Evolutionary conservation across 768 basidiomycete genomes (phyloP).

Genomic region (Leccinum sublutescens): DNA sequence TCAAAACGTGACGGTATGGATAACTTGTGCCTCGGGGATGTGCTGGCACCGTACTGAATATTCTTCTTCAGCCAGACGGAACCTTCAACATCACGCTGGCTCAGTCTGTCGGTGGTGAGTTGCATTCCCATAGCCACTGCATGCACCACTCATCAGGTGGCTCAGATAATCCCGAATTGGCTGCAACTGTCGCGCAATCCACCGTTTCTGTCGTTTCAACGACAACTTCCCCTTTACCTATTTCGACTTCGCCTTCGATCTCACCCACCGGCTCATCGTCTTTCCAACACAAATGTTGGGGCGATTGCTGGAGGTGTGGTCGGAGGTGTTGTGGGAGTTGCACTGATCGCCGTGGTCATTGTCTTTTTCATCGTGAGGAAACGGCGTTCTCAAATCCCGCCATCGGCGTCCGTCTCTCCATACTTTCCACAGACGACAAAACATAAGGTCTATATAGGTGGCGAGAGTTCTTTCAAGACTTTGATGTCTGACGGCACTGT

Average conservation of each 20-base stretch:
- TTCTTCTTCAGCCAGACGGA: slow-evolving; percentile 31
- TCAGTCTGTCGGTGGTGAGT: slow-evolving; percentile 10
- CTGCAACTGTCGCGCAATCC: slow-evolving; percentile 32
- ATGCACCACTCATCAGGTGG: no score
- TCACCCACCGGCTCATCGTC: slow-evolving; percentile 3
- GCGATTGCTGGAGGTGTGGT: slow-evolving; percentile 64
- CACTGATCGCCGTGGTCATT: slow-evolving; percentile 37
- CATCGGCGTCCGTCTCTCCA: slow-evolving; percentile 5
- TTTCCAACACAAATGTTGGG: slow-evolving; percentile 37
- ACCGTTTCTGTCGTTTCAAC: slow-evolving; percentile 17
- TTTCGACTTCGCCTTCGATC: slow-evolving; percentile 9
- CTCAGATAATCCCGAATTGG: slow-evolving; percentile 44
- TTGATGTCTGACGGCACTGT: no score
- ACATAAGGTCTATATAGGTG: slow-evolving; percentile 23
- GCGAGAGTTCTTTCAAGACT: no score
- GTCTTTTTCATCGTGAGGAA: slow-evolving; percentile 40
- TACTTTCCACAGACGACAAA: slow-evolving; percentile 16
- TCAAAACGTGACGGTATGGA: slow-evolving; percentile 48
- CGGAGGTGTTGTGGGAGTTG: slow-evolving; percentile 57
- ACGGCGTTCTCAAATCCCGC: slow-evolving; percentile 24
- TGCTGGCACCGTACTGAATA: slow-evolving; percentile 1
- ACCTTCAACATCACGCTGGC: slow-evolving; percentile 42
- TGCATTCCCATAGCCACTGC: no score
- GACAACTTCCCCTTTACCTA: slow-evolving; percentile 16
- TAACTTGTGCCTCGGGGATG: background rate